A percentile compares a stretch with the other conserved stretches of the same genome.
Evolutionary conservation across 768 basidiomycete species (phyloP).

Genomic region (Kwoniella dendrophila): DNA sequence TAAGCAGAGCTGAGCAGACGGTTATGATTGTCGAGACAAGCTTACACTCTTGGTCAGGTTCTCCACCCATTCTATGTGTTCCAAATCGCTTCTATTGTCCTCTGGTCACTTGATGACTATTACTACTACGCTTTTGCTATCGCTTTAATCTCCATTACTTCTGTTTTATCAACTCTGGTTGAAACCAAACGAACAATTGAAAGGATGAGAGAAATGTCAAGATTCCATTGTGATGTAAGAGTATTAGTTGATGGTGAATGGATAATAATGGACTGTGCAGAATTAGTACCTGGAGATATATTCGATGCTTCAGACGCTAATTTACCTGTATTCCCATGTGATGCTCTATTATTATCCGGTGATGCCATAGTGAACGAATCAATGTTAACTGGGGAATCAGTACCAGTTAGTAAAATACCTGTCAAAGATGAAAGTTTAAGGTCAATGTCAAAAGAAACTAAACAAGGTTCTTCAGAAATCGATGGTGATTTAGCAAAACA

Average conservation of each 20-base stretch:
- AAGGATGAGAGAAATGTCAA: slow-evolving; percentile 95
- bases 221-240: slow-evolving; percentile 75
- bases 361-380: slow-evolving; percentile 98
- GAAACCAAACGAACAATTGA: slow-evolving; percentile 93
- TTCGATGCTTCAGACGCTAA: slow-evolving; percentile 80
- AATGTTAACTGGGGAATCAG: slow-evolving; percentile 87
- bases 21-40: neutral
- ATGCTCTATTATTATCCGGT: slow-evolving; percentile 87
- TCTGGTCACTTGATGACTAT: slow-evolving; percentile 95
- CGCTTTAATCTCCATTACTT: slow-evolving; percentile 81
- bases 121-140: slow-evolving; percentile 98
- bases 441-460: slow-evolving; percentile 70
- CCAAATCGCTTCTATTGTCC: slow-evolving; percentile 88
- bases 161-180: slow-evolving; percentile 79
- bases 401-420: slow-evolving; percentile 89
- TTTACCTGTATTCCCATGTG: slow-evolving; percentile 77
- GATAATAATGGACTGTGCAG: slow-evolving; percentile 70
- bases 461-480: slow-evolving; percentile 55
- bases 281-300: slow-evolving; percentile 88
- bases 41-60: slow-evolving; percentile 60
- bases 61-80: slow-evolving; percentile 99
- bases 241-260: slow-evolving; percentile 72
- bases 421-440: slow-evolving; percentile 75
- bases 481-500: slow-evolving; percentile 69
- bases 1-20: slow-evolving; percentile 51